Percentiles rank a stretch among this genome's conserved stretches.
Conservation (phyloP, 192 early-diverging fungal genomes). For the Gaertneriomyces semiglobifer region DNA sequence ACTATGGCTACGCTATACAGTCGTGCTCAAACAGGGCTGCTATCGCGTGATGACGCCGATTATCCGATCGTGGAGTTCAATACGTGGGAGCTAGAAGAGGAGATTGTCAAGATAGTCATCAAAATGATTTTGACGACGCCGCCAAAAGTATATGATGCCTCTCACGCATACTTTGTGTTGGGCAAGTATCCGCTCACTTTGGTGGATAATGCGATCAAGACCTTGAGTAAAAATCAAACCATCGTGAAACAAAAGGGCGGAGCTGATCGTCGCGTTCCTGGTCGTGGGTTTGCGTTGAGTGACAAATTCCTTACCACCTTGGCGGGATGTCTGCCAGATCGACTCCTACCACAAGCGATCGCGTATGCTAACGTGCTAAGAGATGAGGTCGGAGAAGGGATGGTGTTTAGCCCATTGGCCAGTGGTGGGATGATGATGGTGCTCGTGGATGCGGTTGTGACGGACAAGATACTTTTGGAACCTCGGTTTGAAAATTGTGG, state of each 20-base stretch:
- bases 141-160: conserved; percentile 27
- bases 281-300: conserved; percentile 32
- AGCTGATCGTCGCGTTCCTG: conserved; percentile 36
- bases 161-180: conserved; percentile 31
- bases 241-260: conserved; percentile 30
- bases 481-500: conserved; percentile 3
- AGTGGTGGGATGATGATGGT: conserved; percentile 27
- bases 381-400: neutral
- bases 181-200: conserved; percentile 21
- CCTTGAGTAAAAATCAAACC: conserved; percentile 9
- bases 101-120: conserved; percentile 21
- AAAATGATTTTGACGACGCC: conserved; percentile 43
- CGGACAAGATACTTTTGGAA: conserved; percentile 4
- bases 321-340: conserved; percentile 28
- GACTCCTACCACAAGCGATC: conserved; percentile 37
- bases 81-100: neutral
- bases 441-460: conserved; percentile 22
- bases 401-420: conserved; percentile 17
- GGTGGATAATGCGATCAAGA: conserved; percentile 14
- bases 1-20: conserved; percentile 39
- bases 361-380: conserved; percentile 1
- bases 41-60: conserved; percentile 1
- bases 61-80: neutral
- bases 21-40: conserved; percentile 9
- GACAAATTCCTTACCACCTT: conserved; percentile 39